These are phyloP conservation scores for Parathielavia hyrcaniae DNA, from an alignment of 495 filamentous ascomycete species.

Conservation along the genomic window DNA sequence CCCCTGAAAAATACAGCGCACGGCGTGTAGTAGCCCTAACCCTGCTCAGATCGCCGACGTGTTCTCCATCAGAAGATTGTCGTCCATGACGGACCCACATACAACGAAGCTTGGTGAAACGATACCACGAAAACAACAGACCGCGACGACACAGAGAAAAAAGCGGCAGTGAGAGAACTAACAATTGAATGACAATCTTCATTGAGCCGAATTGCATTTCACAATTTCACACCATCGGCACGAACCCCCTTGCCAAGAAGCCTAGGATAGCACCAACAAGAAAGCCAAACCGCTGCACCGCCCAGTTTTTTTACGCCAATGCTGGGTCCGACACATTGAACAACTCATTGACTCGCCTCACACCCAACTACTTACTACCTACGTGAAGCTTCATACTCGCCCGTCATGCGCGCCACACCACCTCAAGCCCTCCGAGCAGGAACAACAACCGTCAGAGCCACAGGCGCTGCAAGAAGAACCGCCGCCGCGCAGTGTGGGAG, in stretches of 20 bases:
- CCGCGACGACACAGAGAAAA: too few species aligned
- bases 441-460: neutral
- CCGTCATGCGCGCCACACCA: neutral
- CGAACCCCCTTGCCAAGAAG: too few species aligned
- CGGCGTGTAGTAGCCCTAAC: neutral
- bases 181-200: too few species aligned
- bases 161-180: too few species aligned
- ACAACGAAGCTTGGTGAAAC: too few species aligned
- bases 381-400: neutral
- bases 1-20: neutral
- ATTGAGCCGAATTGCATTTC: too few species aligned
- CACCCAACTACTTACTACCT: neutral
- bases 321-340: constrained; percentile 4
- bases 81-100: too few species aligned
- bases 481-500: neutral
- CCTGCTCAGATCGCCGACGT: neutral
- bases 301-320: constrained; percentile 4
- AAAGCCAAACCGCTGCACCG: neutral
- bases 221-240: too few species aligned
- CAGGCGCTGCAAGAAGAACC: neutral
- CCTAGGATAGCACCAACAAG: neutral
- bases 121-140: too few species aligned
- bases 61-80: neutral
- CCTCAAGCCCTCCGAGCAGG: neutral
- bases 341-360: neutral